A percentile compares a stretch with the other conserved stretches of the same genome.
These are phyloP conservation scores for Roridomyces roridus DNA, from an alignment of 768 basidiomycete genomes.

Conservation along the genomic window DNA sequence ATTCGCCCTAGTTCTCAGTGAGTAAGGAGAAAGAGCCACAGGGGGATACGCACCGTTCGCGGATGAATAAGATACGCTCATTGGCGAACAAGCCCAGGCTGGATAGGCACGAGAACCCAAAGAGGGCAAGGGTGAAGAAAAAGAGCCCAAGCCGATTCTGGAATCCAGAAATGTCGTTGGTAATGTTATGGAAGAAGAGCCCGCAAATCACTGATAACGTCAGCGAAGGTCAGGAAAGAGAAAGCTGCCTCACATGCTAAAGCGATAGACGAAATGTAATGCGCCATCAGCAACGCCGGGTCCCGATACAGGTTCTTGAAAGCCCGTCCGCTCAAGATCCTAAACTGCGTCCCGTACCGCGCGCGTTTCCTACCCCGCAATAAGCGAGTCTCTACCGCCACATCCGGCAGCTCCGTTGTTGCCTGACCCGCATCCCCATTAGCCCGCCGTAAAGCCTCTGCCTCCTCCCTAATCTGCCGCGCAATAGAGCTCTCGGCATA, in stretches of 20 bases:
- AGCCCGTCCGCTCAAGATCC: conserved; percentile 91
- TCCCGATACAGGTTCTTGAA: conserved; percentile 99
- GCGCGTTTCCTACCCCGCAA: conserved; percentile 81
- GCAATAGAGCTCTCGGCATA: conserved; percentile 75
- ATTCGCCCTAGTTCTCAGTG: conserved; percentile 71
- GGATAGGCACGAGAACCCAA: conserved; percentile 96
- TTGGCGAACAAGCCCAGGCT: conserved; percentile 94
- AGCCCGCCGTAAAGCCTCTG: conserved; percentile 51
- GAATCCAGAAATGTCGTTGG: conserved; percentile 95
- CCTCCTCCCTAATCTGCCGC: conserved; percentile 64
- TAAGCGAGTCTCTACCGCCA: conserved; percentile 68
- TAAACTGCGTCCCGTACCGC: conserved; percentile 88
- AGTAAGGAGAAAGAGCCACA: neutral
- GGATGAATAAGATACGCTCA: conserved; percentile 95
- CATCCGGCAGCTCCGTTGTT: conserved; percentile 64
- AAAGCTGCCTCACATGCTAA: conserved; percentile 72
- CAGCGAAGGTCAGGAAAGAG: conserved; percentile 2
- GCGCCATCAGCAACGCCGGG: conserved; percentile 87
- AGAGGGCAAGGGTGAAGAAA: conserved; percentile 96
- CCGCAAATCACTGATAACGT: conserved; percentile 78
- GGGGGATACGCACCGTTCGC: conserved; percentile 75
- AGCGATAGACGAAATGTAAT: conserved; percentile 84
- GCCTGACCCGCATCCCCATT: conserved; percentile 31
- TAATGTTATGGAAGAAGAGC: conserved; percentile 89
- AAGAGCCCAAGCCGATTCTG: conserved; percentile 95